Base-by-base conservation (phyloP, 2,329 filamentous ascomycete species). In the Phyllosticta paracitricarpa region DNA sequence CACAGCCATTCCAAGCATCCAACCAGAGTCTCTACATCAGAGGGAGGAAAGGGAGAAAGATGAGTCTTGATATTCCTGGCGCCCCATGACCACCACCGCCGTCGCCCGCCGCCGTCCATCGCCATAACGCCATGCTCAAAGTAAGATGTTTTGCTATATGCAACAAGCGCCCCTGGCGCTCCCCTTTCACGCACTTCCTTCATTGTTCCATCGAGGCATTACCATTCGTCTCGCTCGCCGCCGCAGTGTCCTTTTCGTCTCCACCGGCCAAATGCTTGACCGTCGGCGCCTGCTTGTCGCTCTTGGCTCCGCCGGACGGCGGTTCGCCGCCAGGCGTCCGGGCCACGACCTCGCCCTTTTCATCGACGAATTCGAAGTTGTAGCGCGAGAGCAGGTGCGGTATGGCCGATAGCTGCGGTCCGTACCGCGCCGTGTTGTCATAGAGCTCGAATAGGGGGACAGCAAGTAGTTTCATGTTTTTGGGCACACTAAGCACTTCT, bases 381-480 rank as follows among this genome's bases (percentile, higher is more conserved):
- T 97, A 99, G 60, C 91, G 84, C 65, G 91, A 96, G 10, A 99
- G 83, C 4, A 97, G 82, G 73, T 99, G 94, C 0, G 94, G 94
- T 61, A 99, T 97, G 0, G 94, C 94, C 1, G 92, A 96, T 17
- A 99, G 85, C 73, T 99, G 94, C 4, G 94, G 94, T 0, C 94
- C 94, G 72, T 99, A 99, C 63, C 94, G 83, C 12, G 88, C 89
- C 0, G 91, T 96, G 76, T 99, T 99, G 71, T 99, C 94, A 79
- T 99, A 99, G 51, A 99, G 85, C 77, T 99, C 94, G 76, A 97
- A 97, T 0, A 99, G 82, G 0, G 94, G 94, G 1, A 99, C 94
- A 1, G 94, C 94, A 51, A 99, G 87, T 25, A 99, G 85, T 75
- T 99, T 99, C 94, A 99, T 97, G 77, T 99, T 99, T 79, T 99